Evolutionary conservation across 495 filamentous ascomycete genomes (phyloP), one percentile per base, ranked within the genome.

Genomic region (Delitschia confertaspora): DNA sequence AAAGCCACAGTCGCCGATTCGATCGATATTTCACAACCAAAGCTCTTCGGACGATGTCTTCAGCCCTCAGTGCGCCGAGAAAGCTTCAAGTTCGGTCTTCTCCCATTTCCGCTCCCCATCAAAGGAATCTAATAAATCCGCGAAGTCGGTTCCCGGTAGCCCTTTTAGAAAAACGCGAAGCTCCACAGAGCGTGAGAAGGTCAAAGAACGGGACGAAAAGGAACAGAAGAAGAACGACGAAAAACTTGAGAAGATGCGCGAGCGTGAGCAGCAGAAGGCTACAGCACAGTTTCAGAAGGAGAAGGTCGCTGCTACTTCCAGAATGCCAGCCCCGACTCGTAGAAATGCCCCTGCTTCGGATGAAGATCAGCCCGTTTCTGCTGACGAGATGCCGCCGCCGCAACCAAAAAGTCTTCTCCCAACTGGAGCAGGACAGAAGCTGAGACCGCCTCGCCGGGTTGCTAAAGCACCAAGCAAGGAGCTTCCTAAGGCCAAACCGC

Each of bases 171-270:
- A 78, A 47, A 84, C 79, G 0, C 75, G 85, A 38, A 82, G 79
- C 46, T 88, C 84, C 3, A 78, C 78, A 2, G 86, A 93, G 56
- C 69, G 77, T 20, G 76, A 85, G 61, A 80, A 75, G 58, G 72
- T 72, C 17, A 74, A 68, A 19, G 78, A 80, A 41, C 73, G 70
- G 47, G 78, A 82, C 44, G 79, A 83, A 42, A 74, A 72, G 49
- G 78, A 83, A 45, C n/a, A n/a, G n/a, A n/a, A n/a, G n/a, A 56
- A 64, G 1, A 79, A 78, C 20, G 70, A 74, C 37, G 75, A 76
- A 44, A 72, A 74, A 34, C 63, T 72, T 7, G 79, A 83, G 55
- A 80, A 76, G 52, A 72, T 69, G n/a, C 69, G 75, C 14, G 74
- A 78, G 49, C 71, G 81, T 45, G 83, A 88, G 37, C 42, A 62